These are phyloP conservation scores for Tripterygium wilfordii DNA, from an alignment of 177 flowering plant genomes.

Conservation along the genomic window DNA sequence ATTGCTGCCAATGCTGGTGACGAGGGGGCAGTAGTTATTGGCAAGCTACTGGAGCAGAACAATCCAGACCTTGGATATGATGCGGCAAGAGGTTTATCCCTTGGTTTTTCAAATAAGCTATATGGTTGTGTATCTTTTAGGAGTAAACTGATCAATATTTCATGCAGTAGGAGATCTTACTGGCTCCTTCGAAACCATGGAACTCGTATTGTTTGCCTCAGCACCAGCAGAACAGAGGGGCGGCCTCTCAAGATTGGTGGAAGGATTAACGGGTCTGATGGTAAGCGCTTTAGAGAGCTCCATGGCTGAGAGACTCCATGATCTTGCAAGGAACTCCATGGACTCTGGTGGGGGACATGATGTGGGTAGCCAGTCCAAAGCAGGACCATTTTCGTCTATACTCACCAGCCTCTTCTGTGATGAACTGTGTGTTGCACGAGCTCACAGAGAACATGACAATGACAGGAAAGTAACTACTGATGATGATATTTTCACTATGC, in stretches of 20 bases:
- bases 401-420: conserved; percentile 41
- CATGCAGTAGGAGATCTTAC: conserved; percentile 24
- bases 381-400: conserved; percentile 61
- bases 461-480: background rate
- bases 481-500: background rate
- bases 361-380: conserved; percentile 31
- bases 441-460: conserved; percentile 8
- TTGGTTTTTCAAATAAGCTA: background rate
- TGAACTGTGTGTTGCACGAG: conserved; percentile 17
- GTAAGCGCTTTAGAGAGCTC: conserved; percentile 78
- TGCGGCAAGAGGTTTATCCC: conserved; percentile 79
- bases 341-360: conserved; percentile 53
- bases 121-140: background rate
- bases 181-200: conserved; percentile 16
- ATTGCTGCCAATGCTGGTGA: conserved; percentile 92
- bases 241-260: conserved; percentile 15
- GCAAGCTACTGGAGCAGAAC: conserved; percentile 82
- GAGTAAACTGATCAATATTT: too few species aligned
- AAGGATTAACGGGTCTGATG: conserved; percentile 13
- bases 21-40: conserved; percentile 90
- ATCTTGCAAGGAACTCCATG: conserved; percentile 87
- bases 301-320: conserved; percentile 86
- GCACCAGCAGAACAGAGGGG: conserved; percentile 8
- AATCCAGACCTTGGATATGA: conserved; percentile 82
- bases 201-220: conserved; percentile 8